These are phyloP conservation scores for Ceraceosorus guamensis DNA, from an alignment of 1,284 basidiomycete species.

Conservation along the genomic window DNA sequence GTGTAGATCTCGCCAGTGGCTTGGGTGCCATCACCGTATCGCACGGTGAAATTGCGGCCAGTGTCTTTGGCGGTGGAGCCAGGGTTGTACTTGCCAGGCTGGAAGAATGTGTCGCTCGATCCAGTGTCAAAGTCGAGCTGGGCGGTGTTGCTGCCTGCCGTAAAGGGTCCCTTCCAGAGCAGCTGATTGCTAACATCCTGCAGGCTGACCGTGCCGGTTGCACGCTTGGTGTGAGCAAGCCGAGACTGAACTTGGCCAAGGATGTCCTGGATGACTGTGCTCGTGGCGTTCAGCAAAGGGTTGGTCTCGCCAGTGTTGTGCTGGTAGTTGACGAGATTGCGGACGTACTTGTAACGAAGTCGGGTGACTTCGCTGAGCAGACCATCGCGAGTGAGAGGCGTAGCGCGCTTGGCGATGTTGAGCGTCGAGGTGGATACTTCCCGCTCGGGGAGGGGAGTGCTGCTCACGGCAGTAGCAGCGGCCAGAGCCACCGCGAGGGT, in stretches of 20 bases:
- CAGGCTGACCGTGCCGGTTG: constrained; percentile 26
- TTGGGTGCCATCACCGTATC: constrained; percentile 57
- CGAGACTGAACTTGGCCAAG: not conserved
- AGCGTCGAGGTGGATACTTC: too few species aligned
- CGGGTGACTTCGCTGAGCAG: too few species aligned
- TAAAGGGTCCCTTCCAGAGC: constrained; percentile 37
- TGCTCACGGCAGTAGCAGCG: too few species aligned
- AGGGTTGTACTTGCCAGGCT: constrained; percentile 31
- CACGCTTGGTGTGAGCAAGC: constrained; percentile 8
- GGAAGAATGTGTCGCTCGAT: constrained; percentile 39
- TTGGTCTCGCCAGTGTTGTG: constrained; percentile 31
- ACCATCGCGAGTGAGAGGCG: too few species aligned
- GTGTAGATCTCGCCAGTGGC: constrained; percentile 55
- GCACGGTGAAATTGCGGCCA: constrained; percentile 51
- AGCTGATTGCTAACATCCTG: constrained; percentile 21
- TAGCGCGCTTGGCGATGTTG: too few species aligned
- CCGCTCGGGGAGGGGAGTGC: too few species aligned
- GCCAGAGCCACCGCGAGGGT: too few species aligned
- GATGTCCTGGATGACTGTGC: not conserved
- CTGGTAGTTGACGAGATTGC: constrained; percentile 26
- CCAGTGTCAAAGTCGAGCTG: constrained; percentile 43
- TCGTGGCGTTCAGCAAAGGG: constrained; percentile 8
- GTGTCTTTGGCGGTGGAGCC: constrained; percentile 20
- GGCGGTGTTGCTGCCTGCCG: constrained; percentile 36
- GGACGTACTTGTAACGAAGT: constrained; percentile 25